Evolutionary conservation across 805 yeast species (phyloP).

Genomic region (Kodamaea sagamina): DNA sequence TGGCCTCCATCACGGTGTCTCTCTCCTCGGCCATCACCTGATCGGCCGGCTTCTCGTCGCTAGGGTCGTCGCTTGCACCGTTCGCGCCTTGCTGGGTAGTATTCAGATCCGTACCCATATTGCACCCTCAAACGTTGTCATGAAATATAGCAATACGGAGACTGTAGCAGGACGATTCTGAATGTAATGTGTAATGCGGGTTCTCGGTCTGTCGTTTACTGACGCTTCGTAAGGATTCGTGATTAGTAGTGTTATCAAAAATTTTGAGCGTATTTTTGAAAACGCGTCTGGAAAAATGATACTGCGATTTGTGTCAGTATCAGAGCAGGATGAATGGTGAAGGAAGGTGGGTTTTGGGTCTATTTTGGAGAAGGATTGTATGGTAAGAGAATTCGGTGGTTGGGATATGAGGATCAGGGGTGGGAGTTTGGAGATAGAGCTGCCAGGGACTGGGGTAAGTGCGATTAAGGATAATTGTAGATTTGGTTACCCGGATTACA

Average conservation of each 20-base stretch:
- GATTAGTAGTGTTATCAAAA: conserved; percentile 7
- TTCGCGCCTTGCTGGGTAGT: conserved; percentile 1
- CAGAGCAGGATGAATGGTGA: not conserved
- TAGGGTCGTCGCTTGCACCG: not conserved
- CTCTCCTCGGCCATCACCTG: not conserved
- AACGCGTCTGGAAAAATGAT: conserved; percentile 8
- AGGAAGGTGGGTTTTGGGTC: not conserved
- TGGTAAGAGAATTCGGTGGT: not conserved
- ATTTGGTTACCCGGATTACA: conserved; percentile 1
- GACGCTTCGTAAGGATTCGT: not conserved
- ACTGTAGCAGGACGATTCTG: not conserved
- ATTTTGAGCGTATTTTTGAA: conserved; percentile 1
- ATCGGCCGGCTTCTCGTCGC: no score
- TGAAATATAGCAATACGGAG: not conserved
- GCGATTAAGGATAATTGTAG: not conserved
- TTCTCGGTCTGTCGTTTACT: not conserved
- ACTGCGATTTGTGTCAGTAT: not conserved
- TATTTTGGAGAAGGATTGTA: no score
- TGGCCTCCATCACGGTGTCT: not conserved
- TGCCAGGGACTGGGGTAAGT: not conserved
- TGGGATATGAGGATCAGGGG: not conserved
- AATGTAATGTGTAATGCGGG: not conserved
- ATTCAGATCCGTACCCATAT: conserved; percentile 5
- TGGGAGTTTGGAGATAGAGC: not conserved
- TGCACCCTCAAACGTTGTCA: not conserved